phyloP scores from a whole-genome alignment of 2,329 filamentous ascomycete species.

The Fusarium xylarioides region DNA sequence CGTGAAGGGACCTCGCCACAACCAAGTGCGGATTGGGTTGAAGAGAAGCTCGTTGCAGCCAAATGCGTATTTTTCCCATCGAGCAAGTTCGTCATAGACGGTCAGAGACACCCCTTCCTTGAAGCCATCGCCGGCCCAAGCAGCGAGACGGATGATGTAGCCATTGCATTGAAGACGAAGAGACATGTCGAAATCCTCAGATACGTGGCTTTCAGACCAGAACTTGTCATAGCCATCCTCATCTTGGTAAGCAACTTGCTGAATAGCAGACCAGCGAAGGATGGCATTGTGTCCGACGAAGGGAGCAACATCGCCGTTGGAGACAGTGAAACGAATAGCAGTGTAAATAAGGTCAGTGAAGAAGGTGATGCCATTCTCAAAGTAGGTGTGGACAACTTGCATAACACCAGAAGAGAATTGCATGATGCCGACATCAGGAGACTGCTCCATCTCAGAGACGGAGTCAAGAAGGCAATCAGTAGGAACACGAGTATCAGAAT shows the following conservation, averaged over 20 bases:
- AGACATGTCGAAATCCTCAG: slow-evolving; percentile 85
- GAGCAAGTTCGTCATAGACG: slow-evolving; percentile 83
- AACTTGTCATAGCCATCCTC: slow-evolving; percentile 80
- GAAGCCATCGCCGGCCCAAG: slow-evolving; percentile 80
- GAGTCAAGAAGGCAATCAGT: slow-evolving; percentile 80
- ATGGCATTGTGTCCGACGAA: slow-evolving; percentile 86
- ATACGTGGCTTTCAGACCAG: slow-evolving; percentile 83
- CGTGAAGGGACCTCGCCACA: slow-evolving; percentile 78
- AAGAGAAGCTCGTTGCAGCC: slow-evolving; percentile 86
- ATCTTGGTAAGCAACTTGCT: slow-evolving; percentile 75
- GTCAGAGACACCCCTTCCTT: slow-evolving; percentile 86
- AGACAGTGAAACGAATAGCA: slow-evolving; percentile 79
- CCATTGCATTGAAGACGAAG: slow-evolving; percentile 77
- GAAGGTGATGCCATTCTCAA: slow-evolving; percentile 75
- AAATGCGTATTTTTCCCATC: slow-evolving; percentile 89
- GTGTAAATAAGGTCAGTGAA: slow-evolving; percentile 80
- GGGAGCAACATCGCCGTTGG: slow-evolving; percentile 79
- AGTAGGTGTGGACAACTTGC: slow-evolving; percentile 79
- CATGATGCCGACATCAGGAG: slow-evolving; percentile 80
- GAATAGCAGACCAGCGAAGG: slow-evolving; percentile 78
- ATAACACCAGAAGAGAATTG: slow-evolving; percentile 82
- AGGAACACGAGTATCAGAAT: slow-evolving; percentile 82
- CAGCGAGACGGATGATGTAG: slow-evolving; percentile 77
- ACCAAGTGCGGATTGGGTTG: slow-evolving; percentile 78
- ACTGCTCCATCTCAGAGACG: slow-evolving; percentile 83